Percentiles rank a stretch among this genome's conserved stretches.
Evolutionary conservation across 805 yeast genomes (phyloP).

Genomic region (Lipomyces chichibuensis): DNA sequence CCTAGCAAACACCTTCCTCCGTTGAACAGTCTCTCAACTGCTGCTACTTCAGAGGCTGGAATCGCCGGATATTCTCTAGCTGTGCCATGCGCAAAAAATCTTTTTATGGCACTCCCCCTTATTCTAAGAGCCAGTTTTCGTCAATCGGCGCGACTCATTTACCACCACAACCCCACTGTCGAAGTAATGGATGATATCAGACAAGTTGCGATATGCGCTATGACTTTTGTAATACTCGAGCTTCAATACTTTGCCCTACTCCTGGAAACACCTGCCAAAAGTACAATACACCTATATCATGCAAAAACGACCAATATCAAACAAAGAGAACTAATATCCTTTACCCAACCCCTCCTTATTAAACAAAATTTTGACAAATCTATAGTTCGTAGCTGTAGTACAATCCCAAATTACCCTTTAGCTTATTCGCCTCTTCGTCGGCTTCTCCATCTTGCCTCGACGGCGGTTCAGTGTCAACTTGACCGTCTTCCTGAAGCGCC

Average conservation of each 20-base stretch:
- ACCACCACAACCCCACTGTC: not conserved
- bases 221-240: not conserved
- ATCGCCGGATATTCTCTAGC: not conserved
- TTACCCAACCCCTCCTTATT: not conserved
- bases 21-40: no score
- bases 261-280: not conserved
- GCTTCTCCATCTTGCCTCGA: not conserved
- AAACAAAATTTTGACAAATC: not conserved
- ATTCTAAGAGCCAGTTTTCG: slow-evolving; percentile 2
- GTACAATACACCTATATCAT: not conserved
- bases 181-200: not conserved
- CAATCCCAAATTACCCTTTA: not conserved
- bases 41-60: not conserved
- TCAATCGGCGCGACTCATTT: not conserved
- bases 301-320: no score
- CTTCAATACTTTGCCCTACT: not conserved
- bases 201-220: not conserved
- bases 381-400: slow-evolving; percentile 4
- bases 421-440: not conserved
- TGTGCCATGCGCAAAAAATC: not conserved
- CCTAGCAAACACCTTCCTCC: no score
- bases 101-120: not conserved
- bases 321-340: not conserved
- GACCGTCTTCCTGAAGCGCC: slow-evolving; percentile 17
- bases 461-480: not conserved